These are phyloP conservation scores for Pyracantha coccinea DNA, from an alignment of 331 rosid genomes.

Conservation along the genomic window DNA sequence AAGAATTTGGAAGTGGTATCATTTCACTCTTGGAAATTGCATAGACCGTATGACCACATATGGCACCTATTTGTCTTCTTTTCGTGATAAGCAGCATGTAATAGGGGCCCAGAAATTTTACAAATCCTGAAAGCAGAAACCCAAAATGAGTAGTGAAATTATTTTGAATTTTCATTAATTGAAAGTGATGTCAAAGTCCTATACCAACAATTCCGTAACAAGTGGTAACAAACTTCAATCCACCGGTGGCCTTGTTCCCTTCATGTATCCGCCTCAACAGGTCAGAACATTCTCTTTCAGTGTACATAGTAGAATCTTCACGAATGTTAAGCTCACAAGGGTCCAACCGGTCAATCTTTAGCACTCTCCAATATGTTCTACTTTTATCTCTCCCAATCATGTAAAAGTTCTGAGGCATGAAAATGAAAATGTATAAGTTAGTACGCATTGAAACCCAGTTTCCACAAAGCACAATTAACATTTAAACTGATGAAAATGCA, in stretches of 20 bases:
- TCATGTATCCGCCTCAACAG: slow-evolving; percentile 39
- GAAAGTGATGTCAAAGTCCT: background rate
- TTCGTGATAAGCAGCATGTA: slow-evolving; percentile 47
- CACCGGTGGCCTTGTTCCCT: slow-evolving; percentile 45
- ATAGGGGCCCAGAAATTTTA: slow-evolving; percentile 44
- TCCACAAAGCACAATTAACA: background rate
- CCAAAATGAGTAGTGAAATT: background rate
- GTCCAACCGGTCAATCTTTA: slow-evolving; percentile 39
- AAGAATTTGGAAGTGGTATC: slow-evolving; percentile 30
- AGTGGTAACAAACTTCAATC: slow-evolving; percentile 36
- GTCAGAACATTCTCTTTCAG: slow-evolving; percentile 39
- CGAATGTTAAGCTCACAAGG: slow-evolving; percentile 33
- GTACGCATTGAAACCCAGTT: background rate
- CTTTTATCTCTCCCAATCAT: slow-evolving; percentile 46
- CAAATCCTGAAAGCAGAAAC: slow-evolving; percentile 23
- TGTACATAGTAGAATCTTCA: slow-evolving; percentile 39
- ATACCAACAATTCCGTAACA: slow-evolving; percentile 49
- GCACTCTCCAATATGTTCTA: slow-evolving; percentile 39
- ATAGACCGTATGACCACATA: slow-evolving; percentile 38
- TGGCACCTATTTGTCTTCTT: slow-evolving; percentile 37
- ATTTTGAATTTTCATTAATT: background rate
- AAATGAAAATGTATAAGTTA: slow-evolving; percentile 3
- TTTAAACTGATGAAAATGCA: background rate
- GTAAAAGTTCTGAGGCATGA: slow-evolving; percentile 29
- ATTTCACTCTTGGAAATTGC: slow-evolving; percentile 42